Evolutionary conservation across 2,329 filamentous ascomycete genomes (phyloP).

Genomic region (Chaetomiaceae sp.): DNA sequence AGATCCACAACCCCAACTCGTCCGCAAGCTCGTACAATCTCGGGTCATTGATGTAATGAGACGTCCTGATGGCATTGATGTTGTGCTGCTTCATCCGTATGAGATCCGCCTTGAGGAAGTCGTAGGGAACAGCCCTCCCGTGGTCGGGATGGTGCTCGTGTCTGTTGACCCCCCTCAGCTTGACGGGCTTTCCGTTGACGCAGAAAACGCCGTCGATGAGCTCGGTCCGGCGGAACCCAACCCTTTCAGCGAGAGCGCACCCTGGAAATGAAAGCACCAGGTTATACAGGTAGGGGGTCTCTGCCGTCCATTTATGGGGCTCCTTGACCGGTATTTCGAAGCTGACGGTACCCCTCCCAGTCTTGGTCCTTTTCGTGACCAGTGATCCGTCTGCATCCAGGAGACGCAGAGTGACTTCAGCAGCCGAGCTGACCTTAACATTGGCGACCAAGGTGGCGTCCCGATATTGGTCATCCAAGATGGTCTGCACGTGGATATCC

Average conservation of each 20-base stretch:
- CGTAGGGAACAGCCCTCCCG: slow-evolving; percentile 47
- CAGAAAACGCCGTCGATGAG: slow-evolving; percentile 47
- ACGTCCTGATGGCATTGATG: slow-evolving; percentile 54
- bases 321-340: slow-evolving; percentile 37
- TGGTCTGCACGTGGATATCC: slow-evolving; percentile 48
- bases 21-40: slow-evolving; percentile 46
- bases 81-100: slow-evolving; percentile 55
- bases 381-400: slow-evolving; percentile 24
- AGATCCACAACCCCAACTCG: slow-evolving; percentile 49
- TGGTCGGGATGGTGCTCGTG: slow-evolving; percentile 53
- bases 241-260: slow-evolving; percentile 37
- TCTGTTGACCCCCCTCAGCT: slow-evolving; percentile 51
- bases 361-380: slow-evolving; percentile 19
- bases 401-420: slow-evolving; percentile 13
- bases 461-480: slow-evolving; percentile 46
- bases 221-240: slow-evolving; percentile 56
- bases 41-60: slow-evolving; percentile 50
- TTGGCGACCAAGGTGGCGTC: slow-evolving; percentile 41
- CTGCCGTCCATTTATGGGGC: slow-evolving; percentile 53
- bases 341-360: slow-evolving; percentile 19
- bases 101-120: slow-evolving; percentile 48
- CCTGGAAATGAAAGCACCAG: slow-evolving; percentile 23
- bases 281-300: slow-evolving; percentile 48
- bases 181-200: slow-evolving; percentile 50
- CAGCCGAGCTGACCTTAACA: slow-evolving; percentile 31